Base-by-base conservation (phyloP, 2,329 filamentous ascomycete genomes). In the Ophiostoma montium region DNA sequence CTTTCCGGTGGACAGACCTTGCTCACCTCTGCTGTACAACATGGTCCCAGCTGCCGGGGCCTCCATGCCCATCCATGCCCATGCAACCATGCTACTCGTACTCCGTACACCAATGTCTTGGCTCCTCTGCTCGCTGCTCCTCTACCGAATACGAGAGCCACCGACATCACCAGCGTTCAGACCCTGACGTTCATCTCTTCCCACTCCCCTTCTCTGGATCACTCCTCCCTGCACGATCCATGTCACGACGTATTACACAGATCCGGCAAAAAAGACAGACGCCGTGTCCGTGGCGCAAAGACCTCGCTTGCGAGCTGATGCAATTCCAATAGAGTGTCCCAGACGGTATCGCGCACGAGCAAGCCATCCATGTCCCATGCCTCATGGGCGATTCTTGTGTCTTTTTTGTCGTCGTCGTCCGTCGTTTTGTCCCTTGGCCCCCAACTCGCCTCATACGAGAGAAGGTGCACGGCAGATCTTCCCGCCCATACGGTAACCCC, bases 381-480 rank as follows among this genome's bases (percentile, higher is more conserved):
- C n/a, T n/a, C n/a, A n/a, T n/a, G n/a, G n/a, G n/a, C n/a, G n/a
- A n/a, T n/a, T n/a, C n/a, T n/a, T n/a, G n/a, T n/a, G n/a, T n/a
- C n/a, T n/a, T n/a, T n/a, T n/a, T n/a, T n/a, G n/a, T n/a, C n/a
- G n/a, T n/a, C n/a, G n/a, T n/a, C n/a, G n/a, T n/a, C n/a, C n/a
- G n/a, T n/a, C n/a, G n/a, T n/a, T n/a, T n/a, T n/a, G n/a, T n/a
- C n/a, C n/a, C n/a, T n/a, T n/a, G n/a, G n/a, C n/a, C n/a, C n/a
- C n/a, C n/a, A n/a, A n/a, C n/a, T n/a, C n/a, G n/a, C n/a, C n/a
- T n/a, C n/a, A n/a, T n/a, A n/a, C n/a, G n/a, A n/a, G n/a, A n/a
- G n/a, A n/a, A n/a, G n/a, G n/a, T n/a, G n/a, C 23, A 27, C 23
- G 11, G 49, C 33, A 39, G 46, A 45, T 38, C 39, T 30, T 43